A percentile compares a stretch with the other conserved stretches of the same genome.
phyloP scores from a whole-genome alignment of 164 flowering plant genomes.

The Vitis amurensis region DNA sequence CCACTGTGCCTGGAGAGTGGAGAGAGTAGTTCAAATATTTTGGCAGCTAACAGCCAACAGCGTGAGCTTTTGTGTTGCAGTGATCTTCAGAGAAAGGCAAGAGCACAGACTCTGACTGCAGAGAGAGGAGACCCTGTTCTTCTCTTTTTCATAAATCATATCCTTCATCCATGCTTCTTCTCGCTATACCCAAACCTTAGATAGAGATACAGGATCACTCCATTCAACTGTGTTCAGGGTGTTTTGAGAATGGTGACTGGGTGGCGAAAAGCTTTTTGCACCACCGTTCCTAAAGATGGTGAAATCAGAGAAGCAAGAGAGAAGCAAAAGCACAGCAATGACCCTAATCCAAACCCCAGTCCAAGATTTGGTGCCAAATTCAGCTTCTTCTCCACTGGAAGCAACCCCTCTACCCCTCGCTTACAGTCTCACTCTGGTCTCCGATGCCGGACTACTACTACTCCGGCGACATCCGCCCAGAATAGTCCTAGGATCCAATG shows the following conservation, averaged over 20 bases:
- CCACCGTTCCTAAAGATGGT: conserved; percentile 32
- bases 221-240: neutral
- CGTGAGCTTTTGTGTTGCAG: no score
- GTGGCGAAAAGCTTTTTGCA: conserved; percentile 52
- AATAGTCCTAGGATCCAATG: conserved; percentile 59
- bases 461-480: conserved; percentile 18
- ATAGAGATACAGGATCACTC: neutral
- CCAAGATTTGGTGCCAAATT: conserved; percentile 10
- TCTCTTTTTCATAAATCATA: neutral
- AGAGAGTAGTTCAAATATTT: no score
- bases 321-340: conserved; percentile 10
- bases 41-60: no score
- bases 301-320: conserved; percentile 6
- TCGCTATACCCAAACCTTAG: neutral
- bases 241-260: conserved; percentile 33
- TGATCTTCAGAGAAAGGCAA: no score
- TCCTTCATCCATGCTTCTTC: neutral
- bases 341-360: neutral
- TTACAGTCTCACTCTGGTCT: conserved; percentile 26
- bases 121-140: neutral
- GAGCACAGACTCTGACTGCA: no score
- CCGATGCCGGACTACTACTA: conserved; percentile 40
- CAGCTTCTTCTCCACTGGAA: conserved; percentile 15
- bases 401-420: conserved; percentile 1
- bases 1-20: no score